phyloP scores from a whole-genome alignment of 345 rosid genomes.

The Citrus maxima region DNA sequence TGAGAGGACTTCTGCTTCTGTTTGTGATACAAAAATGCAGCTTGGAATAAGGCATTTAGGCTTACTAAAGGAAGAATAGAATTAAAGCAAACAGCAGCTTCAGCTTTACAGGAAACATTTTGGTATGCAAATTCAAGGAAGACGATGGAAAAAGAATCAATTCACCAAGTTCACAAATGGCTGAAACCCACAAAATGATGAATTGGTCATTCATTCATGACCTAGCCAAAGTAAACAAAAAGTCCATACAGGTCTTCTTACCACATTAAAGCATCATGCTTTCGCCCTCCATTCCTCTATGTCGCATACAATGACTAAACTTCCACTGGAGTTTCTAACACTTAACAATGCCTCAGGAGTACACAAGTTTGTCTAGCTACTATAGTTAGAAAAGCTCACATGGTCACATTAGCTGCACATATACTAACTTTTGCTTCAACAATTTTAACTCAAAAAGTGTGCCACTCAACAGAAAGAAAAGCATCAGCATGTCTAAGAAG shows the following conservation, averaged over 20 bases:
- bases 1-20: slow-evolving; percentile 95
- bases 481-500: not conserved
- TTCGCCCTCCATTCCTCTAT: not conserved
- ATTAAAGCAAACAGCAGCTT: not conserved
- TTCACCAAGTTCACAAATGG: not conserved
- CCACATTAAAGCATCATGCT: not conserved
- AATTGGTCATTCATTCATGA: not conserved
- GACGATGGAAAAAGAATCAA: not conserved
- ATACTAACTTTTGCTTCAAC: not conserved
- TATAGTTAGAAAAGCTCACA: not conserved
- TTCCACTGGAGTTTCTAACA: not conserved
- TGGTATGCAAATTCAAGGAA: not conserved
- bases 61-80: not conserved
- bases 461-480: not conserved
- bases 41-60: slow-evolving; percentile 8
- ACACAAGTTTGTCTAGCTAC: not conserved
- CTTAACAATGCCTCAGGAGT: not conserved
- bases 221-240: not conserved
- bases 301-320: not conserved
- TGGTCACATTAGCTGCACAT: not conserved
- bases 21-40: slow-evolving; percentile 17
- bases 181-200: not conserved
- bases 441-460: not conserved
- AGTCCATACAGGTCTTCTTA: not conserved
- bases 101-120: not conserved